Conservation (phyloP, 345 rosid species). For the Moringa oleifera region DNA sequence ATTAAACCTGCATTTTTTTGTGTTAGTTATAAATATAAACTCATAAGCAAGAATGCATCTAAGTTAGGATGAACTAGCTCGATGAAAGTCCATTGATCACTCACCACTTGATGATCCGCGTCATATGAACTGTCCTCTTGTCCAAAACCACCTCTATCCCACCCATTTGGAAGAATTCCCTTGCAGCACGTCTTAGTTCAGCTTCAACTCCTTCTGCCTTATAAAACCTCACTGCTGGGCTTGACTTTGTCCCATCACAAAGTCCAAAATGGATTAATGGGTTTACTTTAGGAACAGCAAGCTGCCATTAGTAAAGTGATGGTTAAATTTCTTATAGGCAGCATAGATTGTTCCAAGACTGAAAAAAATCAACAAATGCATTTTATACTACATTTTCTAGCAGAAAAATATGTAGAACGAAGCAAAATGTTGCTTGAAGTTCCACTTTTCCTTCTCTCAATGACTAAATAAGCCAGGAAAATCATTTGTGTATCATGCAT, state of each 20-base stretch:
- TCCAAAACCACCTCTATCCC: slow-evolving; percentile 62
- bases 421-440: no score
- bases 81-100: background rate
- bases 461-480: no score
- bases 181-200: slow-evolving; percentile 60
- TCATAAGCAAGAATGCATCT: background rate
- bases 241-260: slow-evolving; percentile 78
- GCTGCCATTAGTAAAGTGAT: slow-evolving; percentile 28
- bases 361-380: no score
- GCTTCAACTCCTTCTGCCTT: slow-evolving; percentile 57
- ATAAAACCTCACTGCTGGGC: slow-evolving; percentile 77
- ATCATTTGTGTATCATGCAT: no score
- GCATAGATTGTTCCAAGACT: no score
- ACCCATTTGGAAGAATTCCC: slow-evolving; percentile 61
- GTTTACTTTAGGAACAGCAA: slow-evolving; percentile 44
- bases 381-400: no score
- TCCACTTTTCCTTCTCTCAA: no score
- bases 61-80: background rate
- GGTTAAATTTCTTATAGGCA: no score
- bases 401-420: no score
- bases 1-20: slow-evolving; percentile 44
- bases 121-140: slow-evolving; percentile 52
- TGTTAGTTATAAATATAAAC: no score
- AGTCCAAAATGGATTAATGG: slow-evolving; percentile 84
- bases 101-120: slow-evolving; percentile 79